Evolutionary conservation across 306 rosid species (phyloP), one percentile per base, ranked within the genome.

Genomic region (Lathyrus sativus): DNA sequence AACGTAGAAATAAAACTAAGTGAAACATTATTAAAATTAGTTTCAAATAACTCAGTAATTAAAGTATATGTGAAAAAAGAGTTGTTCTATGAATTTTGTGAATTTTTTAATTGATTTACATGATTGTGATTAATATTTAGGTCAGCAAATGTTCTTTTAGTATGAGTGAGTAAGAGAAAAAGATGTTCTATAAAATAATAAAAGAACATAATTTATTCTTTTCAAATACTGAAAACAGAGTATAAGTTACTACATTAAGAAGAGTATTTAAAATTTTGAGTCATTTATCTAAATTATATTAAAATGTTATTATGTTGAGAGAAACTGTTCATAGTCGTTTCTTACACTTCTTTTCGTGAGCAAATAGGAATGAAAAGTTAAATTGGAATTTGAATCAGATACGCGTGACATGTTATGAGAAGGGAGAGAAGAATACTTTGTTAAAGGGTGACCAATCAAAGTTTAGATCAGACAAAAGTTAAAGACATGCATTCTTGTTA

Each of bases 371-470:
- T 55, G 68, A 11, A 80, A 82, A 71, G 86, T 57, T 9, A 71
- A 74, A 73, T 84, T 51, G 69, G 7, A 38, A 57, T 67, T 74
- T 77, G 29, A 38, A 59, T 63, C 67, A 82, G 48, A 74, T 51
- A 71, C 24, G 63, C 49, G 71, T 43, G 76, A 75, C 65, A 42
- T 57, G 68, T 67, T 57, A 22, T 53, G 69, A 39, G 67, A 28
- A 57, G 61, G 62, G 19, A 41, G 69, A 65, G 60, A 67, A 37
- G 43, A 67, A 41, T 31, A 18, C 24, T 65, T 74, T 69, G 50
- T 11, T 67, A 76, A 78, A 80, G 79, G 68, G 63, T 7, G 18
- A 55, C 29, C 38, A 59, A 59, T 29, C 72, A 58, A 35, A 10
- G 59, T 24, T 39, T 4, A 38, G 13, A 51, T 62, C 67, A 59